These are phyloP conservation scores for Alternaria sp. DNA, from an alignment of 2,329 filamentous ascomycete genomes.

Conservation along the genomic window DNA sequence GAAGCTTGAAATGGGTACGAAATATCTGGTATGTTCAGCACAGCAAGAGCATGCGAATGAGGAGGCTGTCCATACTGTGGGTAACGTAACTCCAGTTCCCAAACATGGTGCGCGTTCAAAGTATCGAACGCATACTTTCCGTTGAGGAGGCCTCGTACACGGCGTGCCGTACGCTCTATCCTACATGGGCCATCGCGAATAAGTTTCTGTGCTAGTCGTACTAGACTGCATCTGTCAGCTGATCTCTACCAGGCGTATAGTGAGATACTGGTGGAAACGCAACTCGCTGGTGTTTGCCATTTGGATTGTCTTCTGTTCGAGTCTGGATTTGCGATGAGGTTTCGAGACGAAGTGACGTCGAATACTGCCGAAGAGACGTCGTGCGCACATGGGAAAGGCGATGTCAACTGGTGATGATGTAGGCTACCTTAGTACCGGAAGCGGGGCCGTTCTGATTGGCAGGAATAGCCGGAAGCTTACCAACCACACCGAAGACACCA, in stretches of 20 bases:
- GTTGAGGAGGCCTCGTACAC: constrained; percentile 42
- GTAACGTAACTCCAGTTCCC: constrained; percentile 45
- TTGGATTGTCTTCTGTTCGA: not conserved
- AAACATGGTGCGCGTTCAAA: constrained; percentile 42
- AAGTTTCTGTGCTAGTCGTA: constrained; percentile 51
- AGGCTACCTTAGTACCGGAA: not conserved
- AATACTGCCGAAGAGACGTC: not conserved
- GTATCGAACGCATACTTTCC: constrained; percentile 46
- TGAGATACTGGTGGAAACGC: not conserved
- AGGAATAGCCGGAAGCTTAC: constrained; percentile 14
- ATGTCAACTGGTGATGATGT: constrained; percentile 5
- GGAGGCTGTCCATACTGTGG: constrained; percentile 32
- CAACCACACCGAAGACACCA: not conserved
- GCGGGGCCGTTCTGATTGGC: constrained; percentile 4
- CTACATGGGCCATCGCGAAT: constrained; percentile 48
- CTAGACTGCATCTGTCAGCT: constrained; percentile 40
- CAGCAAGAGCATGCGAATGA: not conserved
- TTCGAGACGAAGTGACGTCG: rapidly evolving
- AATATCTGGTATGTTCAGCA: constrained; percentile 30
- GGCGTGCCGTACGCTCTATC: constrained; percentile 34
- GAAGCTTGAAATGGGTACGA: constrained; percentile 34
- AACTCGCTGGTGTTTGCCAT: constrained; percentile 4
- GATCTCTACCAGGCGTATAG: not conserved
- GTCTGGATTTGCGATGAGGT: too few relatives aligned
- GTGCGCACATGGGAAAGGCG: not conserved